A percentile compares a stretch with the other conserved stretches of the same genome.
Evolutionary conservation across 2,329 filamentous ascomycete species (phyloP).

Genomic region (Rasamsonia emersonii): DNA sequence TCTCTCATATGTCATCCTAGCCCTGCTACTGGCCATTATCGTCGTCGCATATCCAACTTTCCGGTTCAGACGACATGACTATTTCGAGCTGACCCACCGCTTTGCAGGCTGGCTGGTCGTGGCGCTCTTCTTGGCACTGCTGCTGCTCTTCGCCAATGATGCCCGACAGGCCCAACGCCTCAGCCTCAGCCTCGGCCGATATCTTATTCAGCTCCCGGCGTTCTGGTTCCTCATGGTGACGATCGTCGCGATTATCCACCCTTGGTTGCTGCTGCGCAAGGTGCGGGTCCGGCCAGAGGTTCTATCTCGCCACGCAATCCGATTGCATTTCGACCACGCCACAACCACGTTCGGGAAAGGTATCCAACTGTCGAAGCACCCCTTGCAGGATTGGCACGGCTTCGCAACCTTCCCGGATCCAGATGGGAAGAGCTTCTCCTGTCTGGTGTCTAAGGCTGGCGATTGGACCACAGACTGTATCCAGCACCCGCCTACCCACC

Average conservation of each 20-base stretch:
- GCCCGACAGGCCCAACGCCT: slow-evolving; percentile 27
- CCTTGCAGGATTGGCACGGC: slow-evolving; percentile 63
- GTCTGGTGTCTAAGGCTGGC: slow-evolving; percentile 63
- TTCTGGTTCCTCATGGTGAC: slow-evolving; percentile 63
- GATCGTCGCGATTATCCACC: slow-evolving; percentile 58
- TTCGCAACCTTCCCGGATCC: slow-evolving; percentile 65
- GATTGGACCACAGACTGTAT: slow-evolving; percentile 65
- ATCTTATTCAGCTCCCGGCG: slow-evolving; percentile 40
- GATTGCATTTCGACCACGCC: slow-evolving; percentile 60
- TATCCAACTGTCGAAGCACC: slow-evolving; percentile 53
- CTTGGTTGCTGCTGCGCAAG: slow-evolving; percentile 64
- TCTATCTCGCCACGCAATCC: slow-evolving; percentile 63
- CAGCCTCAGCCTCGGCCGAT: slow-evolving; percentile 24
- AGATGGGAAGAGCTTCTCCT: slow-evolving; percentile 51
- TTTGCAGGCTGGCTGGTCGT: slow-evolving; percentile 65
- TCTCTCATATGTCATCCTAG: slow-evolving; percentile 50
- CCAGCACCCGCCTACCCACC: slow-evolving; percentile 47
- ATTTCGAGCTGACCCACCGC: slow-evolving; percentile 63
- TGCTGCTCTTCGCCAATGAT: slow-evolving; percentile 46
- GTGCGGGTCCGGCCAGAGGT: slow-evolving; percentile 57
- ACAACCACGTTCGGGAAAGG: slow-evolving; percentile 49
- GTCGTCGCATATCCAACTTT: slow-evolving; percentile 56
- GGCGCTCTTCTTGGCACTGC: slow-evolving; percentile 56
- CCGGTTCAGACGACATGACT: slow-evolving; percentile 55
- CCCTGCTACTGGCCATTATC: slow-evolving; percentile 52